Conservation (phyloP, 2,329 filamentous ascomycete species). For the Rachicladosporium sp. region DNA sequence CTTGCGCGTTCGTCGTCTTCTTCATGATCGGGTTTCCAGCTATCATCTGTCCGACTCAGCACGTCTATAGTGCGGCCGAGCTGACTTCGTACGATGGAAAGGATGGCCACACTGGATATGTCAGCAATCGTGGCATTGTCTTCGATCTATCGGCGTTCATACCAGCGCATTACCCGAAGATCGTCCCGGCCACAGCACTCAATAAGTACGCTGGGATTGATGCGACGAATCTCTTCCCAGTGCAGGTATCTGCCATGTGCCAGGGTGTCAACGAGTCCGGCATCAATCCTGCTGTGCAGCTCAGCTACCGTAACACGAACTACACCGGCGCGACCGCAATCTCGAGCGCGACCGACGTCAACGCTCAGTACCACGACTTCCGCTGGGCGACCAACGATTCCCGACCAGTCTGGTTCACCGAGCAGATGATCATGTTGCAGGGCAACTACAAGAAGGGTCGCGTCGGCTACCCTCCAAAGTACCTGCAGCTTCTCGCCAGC, state of each 20-base stretch:
- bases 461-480: constrained; percentile 69
- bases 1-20: constrained; percentile 66
- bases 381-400: constrained; percentile 69
- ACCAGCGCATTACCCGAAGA: constrained; percentile 64
- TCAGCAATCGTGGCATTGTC: constrained; percentile 82
- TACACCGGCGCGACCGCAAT: constrained; percentile 49
- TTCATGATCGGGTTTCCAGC: constrained; percentile 79
- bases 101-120: constrained; percentile 49
- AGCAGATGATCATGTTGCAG: constrained; percentile 71
- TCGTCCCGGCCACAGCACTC: constrained; percentile 48
- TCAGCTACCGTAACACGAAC: constrained; percentile 74
- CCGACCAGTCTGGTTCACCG: constrained; percentile 81
- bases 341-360: constrained; percentile 55
- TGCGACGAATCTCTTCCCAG: constrained; percentile 77
- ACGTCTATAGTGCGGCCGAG: constrained; percentile 73
- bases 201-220: constrained; percentile 78
- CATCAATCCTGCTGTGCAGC: constrained; percentile 59
- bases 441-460: constrained; percentile 73
- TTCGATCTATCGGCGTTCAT: constrained; percentile 69
- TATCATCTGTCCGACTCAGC: constrained; percentile 80
- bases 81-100: constrained; percentile 64
- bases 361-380: constrained; percentile 85
- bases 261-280: constrained; percentile 58
- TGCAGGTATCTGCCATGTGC: constrained; percentile 89
- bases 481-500: constrained; percentile 54